Percentiles rank a stretch among this genome's conserved stretches.
Evolutionary conservation across 1,284 basidiomycete genomes (phyloP).

Genomic region (Fomitopsis schrenkii): DNA sequence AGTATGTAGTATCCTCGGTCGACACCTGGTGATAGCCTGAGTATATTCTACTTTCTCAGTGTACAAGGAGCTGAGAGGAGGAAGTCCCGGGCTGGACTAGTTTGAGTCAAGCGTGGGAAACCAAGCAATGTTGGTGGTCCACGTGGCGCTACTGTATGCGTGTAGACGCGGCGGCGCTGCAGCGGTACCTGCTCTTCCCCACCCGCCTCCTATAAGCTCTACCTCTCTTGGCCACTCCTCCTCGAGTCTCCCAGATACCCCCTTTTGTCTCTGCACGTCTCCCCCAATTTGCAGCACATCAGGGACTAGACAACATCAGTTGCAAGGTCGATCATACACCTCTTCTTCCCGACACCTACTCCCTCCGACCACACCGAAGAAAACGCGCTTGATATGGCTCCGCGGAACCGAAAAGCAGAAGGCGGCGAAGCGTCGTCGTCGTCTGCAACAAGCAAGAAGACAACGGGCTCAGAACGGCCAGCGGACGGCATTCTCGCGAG

Average conservation of each 20-base stretch:
- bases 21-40: too few species aligned
- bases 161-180: neutral
- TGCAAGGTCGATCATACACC: neutral
- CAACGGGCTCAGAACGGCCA: conserved; percentile 4
- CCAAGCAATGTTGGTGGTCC: neutral
- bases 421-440: conserved; percentile 12
- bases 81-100: neutral
- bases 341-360: neutral
- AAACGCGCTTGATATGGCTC: conserved; percentile 14
- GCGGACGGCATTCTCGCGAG: conserved; percentile 9
- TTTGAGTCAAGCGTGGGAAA: neutral
- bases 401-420: conserved; percentile 17
- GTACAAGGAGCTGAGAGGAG: too few species aligned
- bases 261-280: neutral
- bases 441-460: neutral
- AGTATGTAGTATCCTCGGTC: too few species aligned
- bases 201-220: neutral
- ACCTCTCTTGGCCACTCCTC: neutral
- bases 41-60: too few species aligned
- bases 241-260: neutral
- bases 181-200: neutral
- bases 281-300: neutral
- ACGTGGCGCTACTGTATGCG: neutral
- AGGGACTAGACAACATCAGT: neutral
- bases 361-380: neutral